phyloP scores from a whole-genome alignment of 345 rosid genomes.

The Syzygium aromaticum region DNA sequence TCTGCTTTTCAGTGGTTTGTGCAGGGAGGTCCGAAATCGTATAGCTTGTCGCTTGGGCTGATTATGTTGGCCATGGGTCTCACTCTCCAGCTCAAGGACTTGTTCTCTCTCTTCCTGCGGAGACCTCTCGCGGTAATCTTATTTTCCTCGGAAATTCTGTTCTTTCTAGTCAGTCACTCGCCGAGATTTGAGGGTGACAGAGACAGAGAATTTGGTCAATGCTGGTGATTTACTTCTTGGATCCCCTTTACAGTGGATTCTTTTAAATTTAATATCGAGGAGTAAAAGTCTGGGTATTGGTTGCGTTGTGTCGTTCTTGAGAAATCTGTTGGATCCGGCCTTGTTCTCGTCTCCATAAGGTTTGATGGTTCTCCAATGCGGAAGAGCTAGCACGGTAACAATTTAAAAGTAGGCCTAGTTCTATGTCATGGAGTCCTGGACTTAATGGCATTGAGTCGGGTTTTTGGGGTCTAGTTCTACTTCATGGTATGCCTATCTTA shows the following conservation, averaged over 20 bases:
- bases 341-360: neutral
- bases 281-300: neutral
- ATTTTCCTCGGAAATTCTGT: neutral
- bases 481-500: neutral
- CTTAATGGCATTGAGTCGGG: neutral
- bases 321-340: neutral
- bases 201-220: neutral
- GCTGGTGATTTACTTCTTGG: neutral
- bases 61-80: slow-evolving; percentile 70
- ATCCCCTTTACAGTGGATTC: neutral
- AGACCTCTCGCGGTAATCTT: slow-evolving; percentile 48
- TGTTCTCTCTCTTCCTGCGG: slow-evolving; percentile 36
- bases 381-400: neutral
- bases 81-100: slow-evolving; percentile 54
- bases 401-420: neutral
- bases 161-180: neutral
- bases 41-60: slow-evolving; percentile 43
- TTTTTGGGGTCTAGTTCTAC: neutral
- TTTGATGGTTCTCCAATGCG: neutral
- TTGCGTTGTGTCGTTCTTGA: neutral
- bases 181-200: neutral
- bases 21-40: slow-evolving; percentile 36
- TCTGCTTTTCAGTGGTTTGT: slow-evolving; percentile 52
- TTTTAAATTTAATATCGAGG: neutral
- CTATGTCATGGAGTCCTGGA: neutral